Base-by-base conservation (phyloP, 2,329 filamentous ascomycete species). In the Beauveria australis region DNA sequence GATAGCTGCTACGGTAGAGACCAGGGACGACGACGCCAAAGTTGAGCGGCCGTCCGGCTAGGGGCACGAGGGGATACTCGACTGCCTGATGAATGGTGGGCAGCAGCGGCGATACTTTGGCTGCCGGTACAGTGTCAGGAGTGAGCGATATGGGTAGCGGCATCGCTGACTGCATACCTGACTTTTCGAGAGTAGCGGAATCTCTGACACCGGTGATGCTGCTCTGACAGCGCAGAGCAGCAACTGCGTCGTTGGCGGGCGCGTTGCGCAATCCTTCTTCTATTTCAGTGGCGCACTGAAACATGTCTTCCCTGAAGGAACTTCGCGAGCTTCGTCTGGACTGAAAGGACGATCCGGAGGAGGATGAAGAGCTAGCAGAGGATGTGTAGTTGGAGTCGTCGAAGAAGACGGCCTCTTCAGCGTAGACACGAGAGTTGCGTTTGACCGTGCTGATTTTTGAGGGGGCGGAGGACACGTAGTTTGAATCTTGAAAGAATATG, bases 1-100 rank as follows among this genome's bases (percentile, higher is more conserved):
- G 92, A 70, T 92, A 96, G 65, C 88, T 88, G 73, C 90, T 93
- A 57, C 92, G 84, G 71, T 91, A 96, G 30, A 97, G 79, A 9
- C 88, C 87, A 7, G 86, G 82, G 22, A 87, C 76, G 22, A 96
- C 88, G 30, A 85, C 76, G 19, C 88, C 90, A 73, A 93, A 96
- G 70, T 96, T 96, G 65, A 76, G 68, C 1, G 89, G 89, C 6
- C 73, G 67, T 14, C 72, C 71, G 43, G 67, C 65, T 18, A 66
- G 51, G 8, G 69, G 67, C 6, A 66, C 66, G n/a, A 46, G 24
- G 6, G 67, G 63, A 43, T 66, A 66, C 14, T 53, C 54, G 49
- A 44, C n/a, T 3, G 52, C n/a, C 51, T 54, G 56, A 7, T 49
- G 40, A 33, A 60, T 30, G 5, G 61, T 60, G 18, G 56, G 55